These are phyloP conservation scores for Blakeslea trispora DNA, from an alignment of 371 early-diverging fungal species.

Conservation along the genomic window DNA sequence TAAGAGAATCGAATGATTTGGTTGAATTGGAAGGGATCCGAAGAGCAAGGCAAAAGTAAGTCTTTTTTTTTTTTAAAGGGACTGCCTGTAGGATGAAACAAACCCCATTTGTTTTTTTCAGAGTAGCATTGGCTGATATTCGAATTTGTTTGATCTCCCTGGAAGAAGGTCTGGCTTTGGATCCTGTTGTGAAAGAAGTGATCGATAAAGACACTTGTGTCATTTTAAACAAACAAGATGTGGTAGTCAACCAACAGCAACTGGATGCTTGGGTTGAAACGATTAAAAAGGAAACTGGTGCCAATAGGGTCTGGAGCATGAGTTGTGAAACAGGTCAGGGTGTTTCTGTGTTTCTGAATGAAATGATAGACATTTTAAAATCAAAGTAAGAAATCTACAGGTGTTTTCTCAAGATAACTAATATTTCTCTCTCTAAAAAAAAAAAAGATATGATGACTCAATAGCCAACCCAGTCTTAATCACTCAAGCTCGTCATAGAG, in stretches of 20 bases:
- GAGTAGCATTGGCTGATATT: conserved; percentile 46
- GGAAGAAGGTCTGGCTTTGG: conserved; percentile 27
- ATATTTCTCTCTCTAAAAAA: too few relatives aligned
- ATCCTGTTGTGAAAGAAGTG: conserved; percentile 45
- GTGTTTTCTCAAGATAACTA: too few relatives aligned
- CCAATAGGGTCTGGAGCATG: conserved; percentile 48
- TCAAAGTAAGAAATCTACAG: conserved; percentile 36
- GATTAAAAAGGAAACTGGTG: conserved; percentile 20
- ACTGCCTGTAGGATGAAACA: not conserved
- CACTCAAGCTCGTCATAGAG: conserved; percentile 76
- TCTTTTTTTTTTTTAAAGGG: too few relatives aligned
- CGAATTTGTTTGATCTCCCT: conserved; percentile 53
- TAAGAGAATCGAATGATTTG: conserved; percentile 62
- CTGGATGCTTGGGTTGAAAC: conserved; percentile 4
- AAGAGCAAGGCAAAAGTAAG: conserved; percentile 58
- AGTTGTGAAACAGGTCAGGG: conserved; percentile 70
- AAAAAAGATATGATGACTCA: conserved; percentile 54
- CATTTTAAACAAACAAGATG: conserved; percentile 71
- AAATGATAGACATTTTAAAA: conserved; percentile 58
- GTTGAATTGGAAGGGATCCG: conserved; percentile 78
- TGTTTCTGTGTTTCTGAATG: conserved; percentile 52
- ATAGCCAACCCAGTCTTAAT: conserved; percentile 50
- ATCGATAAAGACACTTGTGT: conserved; percentile 63
- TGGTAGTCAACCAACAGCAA: conserved; percentile 14
- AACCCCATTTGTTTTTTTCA: conserved; percentile 2